Base-by-base conservation (phyloP, 805 yeast species). In the Nakazawaea peltata region DNA sequence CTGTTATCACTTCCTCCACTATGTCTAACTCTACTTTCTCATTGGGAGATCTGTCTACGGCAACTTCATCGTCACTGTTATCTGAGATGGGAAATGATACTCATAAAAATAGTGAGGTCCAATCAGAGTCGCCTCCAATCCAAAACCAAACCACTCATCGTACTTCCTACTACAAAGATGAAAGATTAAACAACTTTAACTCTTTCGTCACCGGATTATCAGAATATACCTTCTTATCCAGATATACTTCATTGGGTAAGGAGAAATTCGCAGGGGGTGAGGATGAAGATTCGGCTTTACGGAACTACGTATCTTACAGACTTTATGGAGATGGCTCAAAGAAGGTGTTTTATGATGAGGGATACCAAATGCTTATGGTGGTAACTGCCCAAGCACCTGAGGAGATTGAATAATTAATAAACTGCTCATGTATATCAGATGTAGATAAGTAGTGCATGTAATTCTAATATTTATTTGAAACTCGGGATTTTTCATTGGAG, bases 331-430 rank as follows among this genome's bases (percentile, higher is more conserved):
- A 32, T 24, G 40, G 30, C 4, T 10, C 30, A 3, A 25, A 27
- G 10, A 32, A 24, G 23, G 22, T 28, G 3, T 32, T 27, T 24
- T 25, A 24, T 16, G 40, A 37, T 19, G 40, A 37, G 23, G 40
- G 40, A 3, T 30, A 31, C 21, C 11, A 6, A 4, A 10, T 31
- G 27, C 31, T 23, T 27, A 36, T 36, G 39, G 13, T 23, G 4
- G 31, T 36, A 3, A 36, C 34, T 11, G 37, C 37, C 11, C 24
- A 33, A 12, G 16, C 26, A 15, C n/a, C 19, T 25, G n/a, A 14
- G 18, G 24, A n/a, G n/a, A n/a, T n/a, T n/a, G n/a, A n/a, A n/a
- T n/a, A n/a, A n/a, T n/a, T n/a, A n/a, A n/a, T n/a, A n/a, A n/a
- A n/a, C n/a, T n/a, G n/a, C n/a, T n/a, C n/a, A n/a, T n/a, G n/a